phyloP scores from a whole-genome alignment of 1,139 yeast species.

The Kodamaea plutei region DNA sequence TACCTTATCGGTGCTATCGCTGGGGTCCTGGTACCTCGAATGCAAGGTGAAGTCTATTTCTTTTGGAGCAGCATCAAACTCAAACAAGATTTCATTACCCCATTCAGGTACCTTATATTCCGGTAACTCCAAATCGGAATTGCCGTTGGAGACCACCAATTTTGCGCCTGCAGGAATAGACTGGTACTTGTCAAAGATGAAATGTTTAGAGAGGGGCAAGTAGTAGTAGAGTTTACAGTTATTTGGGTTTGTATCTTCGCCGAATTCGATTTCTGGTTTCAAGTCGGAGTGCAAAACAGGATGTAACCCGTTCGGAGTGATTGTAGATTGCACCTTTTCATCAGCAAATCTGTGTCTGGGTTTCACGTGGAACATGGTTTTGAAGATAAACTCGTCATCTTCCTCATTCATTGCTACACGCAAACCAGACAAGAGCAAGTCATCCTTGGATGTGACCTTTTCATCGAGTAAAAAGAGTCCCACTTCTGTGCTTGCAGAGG shows the following conservation, averaged over 20 bases:
- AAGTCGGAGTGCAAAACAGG: conserved; percentile 25
- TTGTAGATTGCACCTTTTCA: conserved; percentile 7
- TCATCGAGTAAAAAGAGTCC: conserved; percentile 34
- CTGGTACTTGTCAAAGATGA: conserved; percentile 43
- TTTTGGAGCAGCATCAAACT: conserved; percentile 15
- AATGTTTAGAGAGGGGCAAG: conserved; percentile 27
- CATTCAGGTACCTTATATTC: conserved; percentile 35
- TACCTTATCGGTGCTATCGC: conserved; percentile 7
- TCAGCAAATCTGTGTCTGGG: conserved; percentile 33
- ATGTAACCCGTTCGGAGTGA: conserved; percentile 35
- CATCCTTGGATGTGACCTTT: conserved; percentile 26
- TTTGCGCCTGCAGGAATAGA: conserved; percentile 22
- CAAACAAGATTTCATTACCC: conserved; percentile 41
- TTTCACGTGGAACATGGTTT: conserved; percentile 41
- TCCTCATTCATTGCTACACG: conserved; percentile 25
- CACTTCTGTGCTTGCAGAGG: conserved; percentile 23
- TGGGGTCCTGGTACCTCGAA: conserved; percentile 38
- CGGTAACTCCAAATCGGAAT: conserved; percentile 40
- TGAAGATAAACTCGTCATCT: conserved; percentile 20
- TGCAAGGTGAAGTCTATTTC: conserved; percentile 29
- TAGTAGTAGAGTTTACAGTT: conserved; percentile 35
- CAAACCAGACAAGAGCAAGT: conserved; percentile 33
- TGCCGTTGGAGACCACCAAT: conserved; percentile 30
- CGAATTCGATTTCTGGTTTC: conserved; percentile 10
- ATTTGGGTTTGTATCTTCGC: conserved; percentile 18